Conservation (phyloP, 2,329 filamentous ascomycete genomes). For the Cadophora sp. region DNA sequence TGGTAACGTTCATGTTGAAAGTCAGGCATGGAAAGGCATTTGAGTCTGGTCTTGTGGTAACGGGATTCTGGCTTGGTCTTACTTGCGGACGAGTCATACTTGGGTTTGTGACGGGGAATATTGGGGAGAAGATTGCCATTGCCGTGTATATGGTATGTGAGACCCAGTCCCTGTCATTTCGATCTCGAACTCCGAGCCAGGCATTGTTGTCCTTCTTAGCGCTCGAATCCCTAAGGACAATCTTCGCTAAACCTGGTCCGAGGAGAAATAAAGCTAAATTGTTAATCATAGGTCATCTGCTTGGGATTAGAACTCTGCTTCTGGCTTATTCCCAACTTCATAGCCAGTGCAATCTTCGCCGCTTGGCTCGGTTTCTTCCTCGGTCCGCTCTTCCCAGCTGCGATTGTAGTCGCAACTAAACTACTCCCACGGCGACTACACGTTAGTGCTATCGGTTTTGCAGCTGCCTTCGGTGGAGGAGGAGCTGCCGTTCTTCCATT, state of each 20-base stretch:
- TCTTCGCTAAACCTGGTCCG: constrained; percentile 76
- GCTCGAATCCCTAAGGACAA: constrained; percentile 77
- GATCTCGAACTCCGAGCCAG: constrained; percentile 75
- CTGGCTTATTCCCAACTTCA: constrained; percentile 81
- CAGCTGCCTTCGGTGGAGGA: constrained; percentile 76
- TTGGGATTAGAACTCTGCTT: constrained; percentile 74
- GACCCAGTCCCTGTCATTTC: constrained; percentile 74
- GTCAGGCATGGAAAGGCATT: constrained; percentile 49
- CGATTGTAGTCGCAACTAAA: constrained; percentile 75
- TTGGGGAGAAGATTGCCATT: constrained; percentile 76
- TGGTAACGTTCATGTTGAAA: constrained; percentile 86
- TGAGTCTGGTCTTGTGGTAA: constrained; percentile 47
- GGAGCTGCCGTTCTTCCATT: constrained; percentile 73
- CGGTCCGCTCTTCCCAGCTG: constrained; percentile 81
- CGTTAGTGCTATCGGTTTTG: constrained; percentile 80
- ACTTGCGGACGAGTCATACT: constrained; percentile 76
- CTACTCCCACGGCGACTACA: constrained; percentile 76
- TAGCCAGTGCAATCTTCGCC: constrained; percentile 75
- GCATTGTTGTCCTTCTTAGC: constrained; percentile 79
- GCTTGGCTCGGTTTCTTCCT: constrained; percentile 79
- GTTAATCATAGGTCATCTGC: constrained; percentile 59
- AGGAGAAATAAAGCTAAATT: constrained; percentile 66
- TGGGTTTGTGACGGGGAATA: constrained; percentile 77
- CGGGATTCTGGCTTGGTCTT: constrained; percentile 85
- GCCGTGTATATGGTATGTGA: constrained; percentile 67